Evolutionary conservation across 768 basidiomycete species (phyloP).

Genomic region (Rhizopogon sp.): DNA sequence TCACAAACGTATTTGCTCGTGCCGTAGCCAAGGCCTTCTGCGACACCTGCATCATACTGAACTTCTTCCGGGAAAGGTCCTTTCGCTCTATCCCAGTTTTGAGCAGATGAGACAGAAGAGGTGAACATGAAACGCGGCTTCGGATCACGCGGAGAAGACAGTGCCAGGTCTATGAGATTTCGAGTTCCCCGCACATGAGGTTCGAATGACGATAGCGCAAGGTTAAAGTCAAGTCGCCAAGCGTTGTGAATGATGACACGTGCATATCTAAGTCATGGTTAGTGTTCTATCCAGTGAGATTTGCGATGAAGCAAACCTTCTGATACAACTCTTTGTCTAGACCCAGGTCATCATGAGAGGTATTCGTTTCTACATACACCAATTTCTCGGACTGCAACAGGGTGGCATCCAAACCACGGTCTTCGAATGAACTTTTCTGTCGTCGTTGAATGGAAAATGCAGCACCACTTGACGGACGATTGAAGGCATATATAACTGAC

Average conservation of each 20-base stretch:
- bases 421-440: too few relatives aligned
- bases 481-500: slow-evolving; percentile 17
- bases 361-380: too few relatives aligned
- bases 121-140: slow-evolving; percentile 32
- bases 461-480: slow-evolving; percentile 10
- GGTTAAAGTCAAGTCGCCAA: slow-evolving; percentile 39
- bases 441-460: background rate
- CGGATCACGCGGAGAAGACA: slow-evolving; percentile 17
- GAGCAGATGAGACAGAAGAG: slow-evolving; percentile 23
- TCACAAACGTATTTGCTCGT: slow-evolving; percentile 23
- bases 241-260: slow-evolving; percentile 31
- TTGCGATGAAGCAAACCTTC: too few relatives aligned
- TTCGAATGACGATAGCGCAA: slow-evolving; percentile 36
- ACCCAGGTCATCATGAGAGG: too few relatives aligned
- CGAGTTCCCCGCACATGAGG: slow-evolving; percentile 39
- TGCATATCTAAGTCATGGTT: too few relatives aligned
- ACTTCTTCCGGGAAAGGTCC: slow-evolving; percentile 28
- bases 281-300: too few relatives aligned
- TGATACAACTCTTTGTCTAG: too few relatives aligned
- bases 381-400: too few relatives aligned
- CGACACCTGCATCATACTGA: slow-evolving; percentile 19
- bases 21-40: slow-evolving; percentile 31
- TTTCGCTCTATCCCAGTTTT: background rate
- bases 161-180: slow-evolving; percentile 41
- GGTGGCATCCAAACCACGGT: too few relatives aligned